Evolutionary conservation across 108 stramenopile species (phyloP).

Genomic region (Phaeodactylum tricornutum): DNA sequence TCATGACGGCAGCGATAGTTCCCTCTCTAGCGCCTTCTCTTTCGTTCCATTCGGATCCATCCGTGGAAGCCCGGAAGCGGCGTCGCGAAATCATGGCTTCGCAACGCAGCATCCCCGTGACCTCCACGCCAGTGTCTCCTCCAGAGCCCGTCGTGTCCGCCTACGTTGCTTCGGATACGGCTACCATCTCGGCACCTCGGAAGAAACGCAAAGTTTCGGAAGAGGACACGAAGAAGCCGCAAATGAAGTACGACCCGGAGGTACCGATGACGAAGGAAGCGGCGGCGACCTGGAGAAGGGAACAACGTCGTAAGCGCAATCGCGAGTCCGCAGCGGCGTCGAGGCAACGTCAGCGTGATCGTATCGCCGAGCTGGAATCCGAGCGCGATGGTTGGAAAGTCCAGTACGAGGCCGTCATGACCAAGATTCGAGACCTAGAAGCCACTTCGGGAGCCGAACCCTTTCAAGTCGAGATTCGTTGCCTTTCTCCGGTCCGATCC

Average conservation of each 20-base stretch:
- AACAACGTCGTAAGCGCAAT: slow-evolving; percentile 80
- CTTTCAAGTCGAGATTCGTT: neutral
- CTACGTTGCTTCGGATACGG: slow-evolving; percentile 1
- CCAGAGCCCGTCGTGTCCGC: neutral
- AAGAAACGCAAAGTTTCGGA: slow-evolving; percentile 9
- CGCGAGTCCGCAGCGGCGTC: slow-evolving; percentile 75
- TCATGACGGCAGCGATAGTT: too few species aligned
- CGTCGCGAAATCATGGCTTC: slow-evolving; percentile 36
- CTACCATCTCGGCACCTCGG: too few species aligned
- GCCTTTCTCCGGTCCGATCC: neutral
- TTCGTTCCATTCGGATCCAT: too few species aligned
- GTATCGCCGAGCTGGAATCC: slow-evolving; percentile 62
- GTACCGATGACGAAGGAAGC: slow-evolving; percentile 78
- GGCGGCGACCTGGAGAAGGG: slow-evolving; percentile 63
- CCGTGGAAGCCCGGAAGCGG: slow-evolving; percentile 41
- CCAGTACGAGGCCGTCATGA: slow-evolving; percentile 53
- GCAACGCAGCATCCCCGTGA: slow-evolving; percentile 21
- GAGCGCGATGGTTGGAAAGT: slow-evolving; percentile 57
- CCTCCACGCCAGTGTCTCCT: neutral
- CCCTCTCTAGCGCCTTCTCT: too few species aligned
- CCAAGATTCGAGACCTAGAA: slow-evolving; percentile 37
- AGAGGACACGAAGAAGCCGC: slow-evolving; percentile 37
- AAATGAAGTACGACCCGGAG: slow-evolving; percentile 78
- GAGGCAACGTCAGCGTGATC: slow-evolving; percentile 67
- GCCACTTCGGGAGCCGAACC: slow-evolving; percentile 1